Conservation (phyloP, 768 basidiomycete species). For the Leccinum sublutescens region DNA sequence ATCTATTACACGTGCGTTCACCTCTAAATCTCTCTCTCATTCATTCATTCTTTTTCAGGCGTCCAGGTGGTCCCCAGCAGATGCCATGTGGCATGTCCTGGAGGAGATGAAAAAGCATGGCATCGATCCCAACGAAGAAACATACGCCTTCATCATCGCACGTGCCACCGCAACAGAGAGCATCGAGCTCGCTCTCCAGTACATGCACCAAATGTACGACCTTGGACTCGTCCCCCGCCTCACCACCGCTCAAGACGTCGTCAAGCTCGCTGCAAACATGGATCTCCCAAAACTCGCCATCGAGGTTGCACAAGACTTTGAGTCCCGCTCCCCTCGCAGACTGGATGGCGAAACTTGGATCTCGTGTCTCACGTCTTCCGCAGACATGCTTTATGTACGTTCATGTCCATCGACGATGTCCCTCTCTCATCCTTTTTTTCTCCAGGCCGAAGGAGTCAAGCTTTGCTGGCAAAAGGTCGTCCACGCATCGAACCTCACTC, state of each 20-base stretch:
- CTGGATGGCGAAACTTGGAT: slow-evolving; percentile 61
- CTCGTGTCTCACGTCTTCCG: slow-evolving; percentile 61
- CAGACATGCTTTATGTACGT: slow-evolving; percentile 68
- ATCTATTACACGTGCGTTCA: slow-evolving; percentile 54
- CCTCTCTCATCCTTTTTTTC: not conserved
- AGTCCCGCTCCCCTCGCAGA: slow-evolving; percentile 50
- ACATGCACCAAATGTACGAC: slow-evolving; percentile 56
- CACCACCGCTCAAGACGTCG: slow-evolving; percentile 48
- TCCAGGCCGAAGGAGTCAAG: slow-evolving; percentile 64
- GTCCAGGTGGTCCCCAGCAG: slow-evolving; percentile 36
- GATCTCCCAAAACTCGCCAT: slow-evolving; percentile 66
- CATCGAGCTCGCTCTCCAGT: slow-evolving; percentile 64
- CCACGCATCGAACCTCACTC: slow-evolving; percentile 48
- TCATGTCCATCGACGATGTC: not conserved
- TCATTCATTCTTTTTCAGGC: slow-evolving; percentile 36
- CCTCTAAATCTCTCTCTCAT: slow-evolving; percentile 8
- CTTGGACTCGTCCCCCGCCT: slow-evolving; percentile 51
- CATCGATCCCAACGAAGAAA: slow-evolving; percentile 49
- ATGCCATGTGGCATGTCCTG: slow-evolving; percentile 48
- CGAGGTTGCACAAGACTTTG: slow-evolving; percentile 64
- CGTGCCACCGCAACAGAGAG: slow-evolving; percentile 47
- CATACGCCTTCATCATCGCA: slow-evolving; percentile 53
- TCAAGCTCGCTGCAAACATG: slow-evolving; percentile 51
- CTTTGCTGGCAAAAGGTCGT: slow-evolving; percentile 62
- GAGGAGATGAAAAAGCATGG: slow-evolving; percentile 52